Evolutionary conservation across 2,329 filamentous ascomycete species (phyloP), one percentile per base, ranked within the genome.

Genomic region (Capronia americana): DNA sequence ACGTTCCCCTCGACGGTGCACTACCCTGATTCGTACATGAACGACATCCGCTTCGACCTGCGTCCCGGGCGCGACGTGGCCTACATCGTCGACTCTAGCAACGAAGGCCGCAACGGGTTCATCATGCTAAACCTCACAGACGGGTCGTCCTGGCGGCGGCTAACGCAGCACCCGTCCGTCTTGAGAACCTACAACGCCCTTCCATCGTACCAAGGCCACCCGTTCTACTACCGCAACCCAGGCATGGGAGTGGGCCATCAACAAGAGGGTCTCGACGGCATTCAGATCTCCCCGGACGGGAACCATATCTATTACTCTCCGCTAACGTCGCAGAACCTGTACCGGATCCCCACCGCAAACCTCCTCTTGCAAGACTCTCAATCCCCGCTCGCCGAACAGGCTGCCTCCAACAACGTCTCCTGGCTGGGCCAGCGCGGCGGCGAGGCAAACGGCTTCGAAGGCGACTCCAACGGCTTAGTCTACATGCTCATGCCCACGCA

Each of bases 401-500:
- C 74, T 14, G 81, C 81, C 0, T 77, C 77, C n/a, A 77, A 80
- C 60, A 83, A 83, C 59, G 81, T 85, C 10, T 78, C 77, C 4
- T 78, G 75, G 30, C 79, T 82, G 12, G 83, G 82, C 12, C 76
- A 81, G 64, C 75, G 80, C 1, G 81, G 81, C 4, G 80, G 80
- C 0, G 78, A 82, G 34, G 80, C 78, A 5, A 82, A 83, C 64
- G 80, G 80, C 1, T 83, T 82, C 68, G 75, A 80, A 17, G 78
- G 77, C 11, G 80, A 83, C 62, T 77, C 71, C 28, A 77, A 80
- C 20, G 80, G 81, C 0, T 75, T 79, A 8, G 75, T 83, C 12
- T 83, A 82, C 64, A 80, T 82, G 76, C 74, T 80, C 28, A 83
- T 83, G 78, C 81, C 80, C 0, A 76, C 78, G 67, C 75, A 79